Percentiles rank a stretch among this genome's conserved stretches.
These are phyloP conservation scores for Kluyveromyces sp. DNA, from an alignment of 1,139 yeast genomes.

Conservation along the genomic window DNA sequence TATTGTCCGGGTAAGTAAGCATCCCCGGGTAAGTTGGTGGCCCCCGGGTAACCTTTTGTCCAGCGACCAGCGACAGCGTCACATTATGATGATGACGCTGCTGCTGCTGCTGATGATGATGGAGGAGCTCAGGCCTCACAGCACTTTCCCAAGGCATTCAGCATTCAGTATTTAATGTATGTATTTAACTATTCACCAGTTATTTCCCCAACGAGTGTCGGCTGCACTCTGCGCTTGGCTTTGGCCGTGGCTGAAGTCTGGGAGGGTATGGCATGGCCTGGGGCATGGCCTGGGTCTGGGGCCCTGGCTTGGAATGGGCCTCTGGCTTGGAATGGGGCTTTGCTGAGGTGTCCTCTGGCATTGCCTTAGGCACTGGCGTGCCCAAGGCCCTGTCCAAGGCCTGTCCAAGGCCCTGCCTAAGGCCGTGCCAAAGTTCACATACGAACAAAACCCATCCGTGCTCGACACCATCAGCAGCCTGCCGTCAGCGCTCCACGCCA, in stretches of 20 bases:
- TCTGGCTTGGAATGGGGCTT: not conserved
- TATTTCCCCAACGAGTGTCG: slow-evolving; percentile 1
- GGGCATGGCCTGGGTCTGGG: not conserved
- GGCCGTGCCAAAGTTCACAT: slow-evolving; percentile 27
- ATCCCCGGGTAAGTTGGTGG: too few relatives aligned
- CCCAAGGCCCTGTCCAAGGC: not conserved
- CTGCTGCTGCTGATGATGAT: too few relatives aligned
- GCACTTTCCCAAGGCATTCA: too few relatives aligned
- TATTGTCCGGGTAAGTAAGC: too few relatives aligned
- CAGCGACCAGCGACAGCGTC: too few relatives aligned
- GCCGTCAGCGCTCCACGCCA: slow-evolving; percentile 80
- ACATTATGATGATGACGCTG: too few relatives aligned
- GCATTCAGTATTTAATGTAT: too few relatives aligned
- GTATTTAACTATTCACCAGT: too few relatives aligned
- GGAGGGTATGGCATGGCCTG: not conserved
- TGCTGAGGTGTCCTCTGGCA: not conserved
- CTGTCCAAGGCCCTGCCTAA: not conserved
- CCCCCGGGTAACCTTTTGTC: too few relatives aligned
- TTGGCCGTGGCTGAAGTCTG: not conserved
- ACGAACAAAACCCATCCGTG: slow-evolving; percentile 89
- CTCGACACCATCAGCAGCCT: slow-evolving; percentile 66
- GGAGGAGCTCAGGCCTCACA: too few relatives aligned
- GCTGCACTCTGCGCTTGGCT: slow-evolving; percentile 7
- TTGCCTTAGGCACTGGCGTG: too few relatives aligned
- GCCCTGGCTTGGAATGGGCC: not conserved